phyloP scores from a whole-genome alignment of 176 grass and related monocot species.

The Musa acuminata region DNA sequence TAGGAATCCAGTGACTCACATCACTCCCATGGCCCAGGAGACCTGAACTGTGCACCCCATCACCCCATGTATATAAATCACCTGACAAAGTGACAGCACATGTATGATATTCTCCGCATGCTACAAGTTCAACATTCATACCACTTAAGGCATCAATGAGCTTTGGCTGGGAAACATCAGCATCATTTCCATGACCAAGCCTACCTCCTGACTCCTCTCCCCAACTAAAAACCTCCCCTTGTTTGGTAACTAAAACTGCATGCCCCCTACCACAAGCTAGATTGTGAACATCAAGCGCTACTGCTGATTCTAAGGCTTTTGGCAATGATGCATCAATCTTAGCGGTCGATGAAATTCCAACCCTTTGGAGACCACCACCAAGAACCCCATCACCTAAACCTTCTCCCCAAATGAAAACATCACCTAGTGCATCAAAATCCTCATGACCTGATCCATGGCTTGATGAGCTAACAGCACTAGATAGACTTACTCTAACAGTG shows the following conservation, averaged over 20 bases:
- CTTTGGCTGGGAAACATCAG: constrained; percentile 50
- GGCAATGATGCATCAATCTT: constrained; percentile 45
- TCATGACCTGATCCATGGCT: constrained; percentile 60
- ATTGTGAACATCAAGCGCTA: constrained; percentile 48
- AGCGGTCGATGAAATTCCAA: constrained; percentile 14
- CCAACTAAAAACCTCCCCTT: constrained; percentile 75
- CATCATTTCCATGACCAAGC: constrained; percentile 59
- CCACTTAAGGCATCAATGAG: constrained; percentile 40
- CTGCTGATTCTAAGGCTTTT: constrained; percentile 45
- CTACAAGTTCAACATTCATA: constrained; percentile 39
- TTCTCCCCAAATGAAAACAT: constrained; percentile 64
- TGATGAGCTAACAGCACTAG: constrained; percentile 57
- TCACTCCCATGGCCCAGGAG: constrained; percentile 52
- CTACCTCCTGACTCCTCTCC: constrained; percentile 54
- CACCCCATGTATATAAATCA: constrained; percentile 76
- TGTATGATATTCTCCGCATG: constrained; percentile 70
- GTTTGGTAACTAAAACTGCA: constrained; percentile 53
- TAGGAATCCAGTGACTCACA: constrained; percentile 64
- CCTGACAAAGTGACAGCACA: constrained; percentile 55
- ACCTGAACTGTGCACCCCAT: constrained; percentile 49
- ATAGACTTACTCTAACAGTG: constrained; percentile 58
- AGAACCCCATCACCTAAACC: constrained; percentile 34
- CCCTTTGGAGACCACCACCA: constrained; percentile 27
- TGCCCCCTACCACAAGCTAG: constrained; percentile 54
- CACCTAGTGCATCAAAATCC: constrained; percentile 57